These are phyloP conservation scores for Retiboletus fuscus DNA, from an alignment of 1,284 basidiomycete species.

Conservation along the genomic window DNA sequence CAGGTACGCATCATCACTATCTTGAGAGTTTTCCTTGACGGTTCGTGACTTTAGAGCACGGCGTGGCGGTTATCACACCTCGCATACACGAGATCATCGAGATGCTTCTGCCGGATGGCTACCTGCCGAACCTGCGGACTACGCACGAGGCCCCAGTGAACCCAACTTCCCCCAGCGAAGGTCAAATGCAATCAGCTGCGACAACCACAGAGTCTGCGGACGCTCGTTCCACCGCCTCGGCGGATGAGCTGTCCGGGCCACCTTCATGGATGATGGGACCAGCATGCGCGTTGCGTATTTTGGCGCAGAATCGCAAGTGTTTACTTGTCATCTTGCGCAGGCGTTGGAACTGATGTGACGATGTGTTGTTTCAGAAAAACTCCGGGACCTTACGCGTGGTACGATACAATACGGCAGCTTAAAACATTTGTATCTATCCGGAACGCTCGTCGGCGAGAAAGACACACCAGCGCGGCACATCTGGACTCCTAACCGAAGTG, in stretches of 20 bases:
- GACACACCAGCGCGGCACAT: conserved; percentile 35
- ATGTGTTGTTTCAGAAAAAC: conserved; percentile 21
- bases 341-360: neutral
- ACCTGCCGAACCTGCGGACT: neutral
- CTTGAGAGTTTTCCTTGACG: neutral
- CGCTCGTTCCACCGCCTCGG: neutral
- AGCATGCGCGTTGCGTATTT: conserved; percentile 34
- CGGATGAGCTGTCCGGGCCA: neutral
- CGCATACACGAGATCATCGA: conserved; percentile 30
- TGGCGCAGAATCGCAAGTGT: conserved; percentile 34
- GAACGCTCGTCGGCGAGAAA: conserved; percentile 31
- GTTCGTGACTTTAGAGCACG: conserved; percentile 32
- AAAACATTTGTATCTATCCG: conserved; percentile 37
- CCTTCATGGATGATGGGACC: conserved; percentile 42
- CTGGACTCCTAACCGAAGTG: conserved; percentile 39
- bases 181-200: neutral
- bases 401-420: conserved; percentile 32
- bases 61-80: conserved; percentile 25
- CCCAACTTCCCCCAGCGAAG: neutral
- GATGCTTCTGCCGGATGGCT: conserved; percentile 36
- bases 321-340: rapidly evolving
- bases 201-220: neutral
- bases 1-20: conserved; percentile 19
- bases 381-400: conserved; percentile 14
- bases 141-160: neutral